Conservation (phyloP, 1,284 basidiomycete species). For the Uromyces viciae-fabae region DNA sequence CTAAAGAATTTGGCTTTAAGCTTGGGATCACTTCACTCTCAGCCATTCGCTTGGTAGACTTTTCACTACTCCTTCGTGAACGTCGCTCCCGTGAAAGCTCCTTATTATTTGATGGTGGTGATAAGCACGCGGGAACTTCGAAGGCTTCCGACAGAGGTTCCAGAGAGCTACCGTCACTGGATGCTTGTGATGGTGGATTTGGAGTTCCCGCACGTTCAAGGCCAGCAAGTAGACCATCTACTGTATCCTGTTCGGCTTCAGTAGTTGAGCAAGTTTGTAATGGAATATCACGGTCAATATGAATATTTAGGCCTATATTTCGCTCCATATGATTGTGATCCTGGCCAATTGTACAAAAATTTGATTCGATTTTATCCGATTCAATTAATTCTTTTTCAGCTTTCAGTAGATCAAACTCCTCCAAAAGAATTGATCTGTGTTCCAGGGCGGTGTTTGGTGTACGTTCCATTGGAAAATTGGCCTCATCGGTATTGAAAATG, state of each 20-base stretch:
- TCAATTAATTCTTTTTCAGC: conserved; percentile 16
- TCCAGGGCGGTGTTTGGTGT: conserved; percentile 11
- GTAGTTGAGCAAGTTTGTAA: conserved; percentile 12
- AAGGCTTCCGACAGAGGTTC: conserved; percentile 44
- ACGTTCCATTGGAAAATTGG: neutral
- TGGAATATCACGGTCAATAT: neutral
- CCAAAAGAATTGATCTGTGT: conserved; percentile 5
- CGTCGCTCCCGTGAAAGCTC: conserved; percentile 1
- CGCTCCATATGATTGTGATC: neutral
- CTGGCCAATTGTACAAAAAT: neutral
- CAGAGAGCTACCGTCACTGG: conserved; percentile 29
- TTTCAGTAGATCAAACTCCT: neutral
- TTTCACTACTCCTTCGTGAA: conserved; percentile 7
- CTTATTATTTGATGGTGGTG: neutral
- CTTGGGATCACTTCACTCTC: conserved; percentile 3
- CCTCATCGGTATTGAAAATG: conserved; percentile 23
- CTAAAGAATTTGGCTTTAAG: neutral
- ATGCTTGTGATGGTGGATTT: conserved; percentile 25
- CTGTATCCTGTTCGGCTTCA: conserved; percentile 6
- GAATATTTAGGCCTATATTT: neutral
- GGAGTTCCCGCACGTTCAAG: conserved; percentile 8
- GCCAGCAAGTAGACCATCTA: conserved; percentile 27
- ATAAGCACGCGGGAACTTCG: conserved; percentile 33
- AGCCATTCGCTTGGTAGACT: neutral
- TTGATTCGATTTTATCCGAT: neutral